Base-by-base conservation (phyloP, 768 basidiomycete genomes). In the Lentinula lateritia region DNA sequence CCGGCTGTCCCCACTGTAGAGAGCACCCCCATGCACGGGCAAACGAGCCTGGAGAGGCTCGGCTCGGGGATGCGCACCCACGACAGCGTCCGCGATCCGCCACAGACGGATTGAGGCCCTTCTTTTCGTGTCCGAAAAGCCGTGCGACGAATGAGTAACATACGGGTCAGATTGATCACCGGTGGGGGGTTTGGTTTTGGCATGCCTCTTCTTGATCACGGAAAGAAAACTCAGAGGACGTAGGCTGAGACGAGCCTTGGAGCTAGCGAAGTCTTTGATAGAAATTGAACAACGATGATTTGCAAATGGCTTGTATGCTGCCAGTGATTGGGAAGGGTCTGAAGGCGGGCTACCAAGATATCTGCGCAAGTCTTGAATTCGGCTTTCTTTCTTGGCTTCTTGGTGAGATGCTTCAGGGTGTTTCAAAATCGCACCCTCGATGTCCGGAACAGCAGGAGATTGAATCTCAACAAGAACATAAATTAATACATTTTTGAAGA, bases 1-100 rank as follows among this genome's bases (percentile, higher is more conserved):
- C 16, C 41, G 55, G 32, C 10, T 43, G 15, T 56, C 55, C 5
- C 18, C 5, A 10, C 1, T 9, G 15, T 12, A 10, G 34, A 45
- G 3, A 15, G 1, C n/a, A 28, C 18, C 23, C 28, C 42, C 10
- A 9, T 42, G 18, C 39, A 28, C 3, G 32, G 55, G 5, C 8
- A 28, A 56, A 6, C 55, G 55, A 3, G 55, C 18, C 45, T 15
- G 38, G 15, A 56, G 41, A 42, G 55, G 41, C 28, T 43, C 6
- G 36, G 55, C 23, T 23, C 43, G 55, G n/a, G 55, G 55, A 56
- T 56, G 55, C 12, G 55, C 55, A 45, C 55, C 55, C 32, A 56
- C 55, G 6, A 56, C 39, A 43, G 18, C 18, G 12, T 56, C 55
- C 13, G 55, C 55, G 43, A 56, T 38, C 16, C 5, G 15, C 55